Base-by-base conservation (phyloP, 345 rosid species). In the Gossypium raimondii region DNA sequence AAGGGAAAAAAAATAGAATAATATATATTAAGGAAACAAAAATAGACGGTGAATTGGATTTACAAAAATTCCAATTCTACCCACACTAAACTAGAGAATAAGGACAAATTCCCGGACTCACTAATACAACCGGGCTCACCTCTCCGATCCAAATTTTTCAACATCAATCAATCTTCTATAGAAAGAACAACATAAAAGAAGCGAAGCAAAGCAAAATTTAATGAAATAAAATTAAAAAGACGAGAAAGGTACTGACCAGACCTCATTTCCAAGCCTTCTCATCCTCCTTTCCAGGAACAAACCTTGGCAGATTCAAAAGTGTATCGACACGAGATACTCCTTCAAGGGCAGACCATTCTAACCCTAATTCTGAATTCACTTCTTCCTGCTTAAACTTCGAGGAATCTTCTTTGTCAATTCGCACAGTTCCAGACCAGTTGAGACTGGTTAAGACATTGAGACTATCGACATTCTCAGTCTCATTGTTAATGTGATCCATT, bases 281-380 rank as follows among this genome's bases (percentile, higher is more conserved):
- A 25, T 25, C 89, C 18, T 84, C 87, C 76, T 79, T 86, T 51
- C 86, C 90, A 1, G 98, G 93, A 62, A 83, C 88, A 76, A 88
- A 95, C 86, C 91, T 86, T 0, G 99, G 99, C 34, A 93, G 84
- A 78, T 80, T 85, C 77, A 91, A 56, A 27, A 95, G 85, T 25
- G 99, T 93, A 81, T 95, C 87, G 53, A 84, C 94, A 9, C 99
- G 90, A 52, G 99, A 93, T 2, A 95, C 99, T 60, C 99, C 99
- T 87, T 95, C 96, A 0, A 95, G 89, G 9, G 99, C 93, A 34
- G 96, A 95, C 87, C 96, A 95, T 24, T 90, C 97, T 47, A 75
- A 79, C 58, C 86, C 93, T 11, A 50, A 63, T 73, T 86, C 93
- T 25, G 74, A 34, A 71, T 85, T 83, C 44, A 70, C 27, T 60